A percentile compares a stretch with the other conserved stretches of the same genome.
Evolutionary conservation across 192 early-diverging fungal genomes (phyloP).

Genomic region (Irineochytrium annulatum): DNA sequence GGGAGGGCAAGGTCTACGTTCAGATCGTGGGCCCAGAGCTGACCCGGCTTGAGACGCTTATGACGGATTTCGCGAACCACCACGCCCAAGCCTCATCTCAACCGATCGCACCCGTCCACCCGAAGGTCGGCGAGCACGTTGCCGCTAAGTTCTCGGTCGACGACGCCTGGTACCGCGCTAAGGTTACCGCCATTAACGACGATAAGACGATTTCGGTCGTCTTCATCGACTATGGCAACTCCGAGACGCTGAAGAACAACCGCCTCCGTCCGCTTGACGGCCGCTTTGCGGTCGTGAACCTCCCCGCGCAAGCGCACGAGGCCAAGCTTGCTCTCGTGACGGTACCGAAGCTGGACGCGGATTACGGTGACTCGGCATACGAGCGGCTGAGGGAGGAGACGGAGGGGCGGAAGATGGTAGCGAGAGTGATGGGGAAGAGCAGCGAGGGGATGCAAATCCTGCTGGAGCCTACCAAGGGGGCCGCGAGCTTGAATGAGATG

Average conservation of each 20-base stretch:
- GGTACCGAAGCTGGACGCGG: slow-evolving; percentile 55
- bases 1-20: slow-evolving; percentile 50
- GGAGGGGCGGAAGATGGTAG: slow-evolving; percentile 40
- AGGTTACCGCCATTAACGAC: slow-evolving; percentile 62
- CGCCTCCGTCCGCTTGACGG: slow-evolving; percentile 73
- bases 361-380: slow-evolving; percentile 73
- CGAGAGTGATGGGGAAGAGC: slow-evolving; percentile 33
- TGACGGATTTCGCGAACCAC: slow-evolving; percentile 72
- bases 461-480: slow-evolving; percentile 24
- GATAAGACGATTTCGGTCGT: slow-evolving; percentile 64
- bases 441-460: slow-evolving; percentile 30
- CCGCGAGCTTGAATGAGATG: slow-evolving; percentile 33
- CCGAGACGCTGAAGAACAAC: slow-evolving; percentile 67
- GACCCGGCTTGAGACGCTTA: slow-evolving; percentile 69
- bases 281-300: slow-evolving; percentile 47
- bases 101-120: slow-evolving; percentile 34
- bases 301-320: slow-evolving; percentile 75
- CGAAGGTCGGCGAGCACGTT: slow-evolving; percentile 66
- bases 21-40: slow-evolving; percentile 69
- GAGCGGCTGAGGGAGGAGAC: slow-evolving; percentile 65
- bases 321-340: slow-evolving; percentile 80
- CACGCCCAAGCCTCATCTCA: slow-evolving; percentile 42
- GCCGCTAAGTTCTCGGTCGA: slow-evolving; percentile 86
- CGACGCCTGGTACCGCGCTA: slow-evolving; percentile 86
- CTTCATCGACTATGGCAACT: slow-evolving; percentile 96